Evolutionary conservation across 192 early-diverging fungal species (phyloP).

Genomic region (Coemansia biformis): DNA sequence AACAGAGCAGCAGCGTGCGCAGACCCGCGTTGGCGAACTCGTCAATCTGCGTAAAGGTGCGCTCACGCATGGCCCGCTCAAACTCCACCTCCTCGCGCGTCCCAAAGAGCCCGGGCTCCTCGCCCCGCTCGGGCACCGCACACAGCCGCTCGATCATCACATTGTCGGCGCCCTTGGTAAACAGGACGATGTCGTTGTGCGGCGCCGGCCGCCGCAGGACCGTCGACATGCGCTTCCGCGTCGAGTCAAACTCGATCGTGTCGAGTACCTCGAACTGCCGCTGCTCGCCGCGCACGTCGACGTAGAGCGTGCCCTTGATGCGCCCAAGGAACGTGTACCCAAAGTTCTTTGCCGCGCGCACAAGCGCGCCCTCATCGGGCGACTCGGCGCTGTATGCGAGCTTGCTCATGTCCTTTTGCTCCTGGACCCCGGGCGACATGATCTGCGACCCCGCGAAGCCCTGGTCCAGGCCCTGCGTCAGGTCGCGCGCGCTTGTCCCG

Average conservation of each 20-base stretch:
- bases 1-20: constrained; percentile 84
- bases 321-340: constrained; percentile 70
- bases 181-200: constrained; percentile 75
- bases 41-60: constrained; percentile 64
- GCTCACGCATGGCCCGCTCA: constrained; percentile 53
- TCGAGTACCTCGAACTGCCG: constrained; percentile 74
- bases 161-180: constrained; percentile 94
- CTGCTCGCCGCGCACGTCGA: constrained; percentile 67
- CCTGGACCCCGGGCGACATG: neutral
- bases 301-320: constrained; percentile 51
- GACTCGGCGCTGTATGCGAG: constrained; percentile 56
- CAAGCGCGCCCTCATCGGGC: constrained; percentile 80
- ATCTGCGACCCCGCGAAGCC: constrained; percentile 8
- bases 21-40: constrained; percentile 79
- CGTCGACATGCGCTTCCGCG: constrained; percentile 91
- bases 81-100: constrained; percentile 39
- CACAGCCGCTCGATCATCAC: constrained; percentile 78
- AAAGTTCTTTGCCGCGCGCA: constrained; percentile 69
- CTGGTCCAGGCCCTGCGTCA: constrained; percentile 5
- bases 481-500: constrained; percentile 2
- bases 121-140: constrained; percentile 12
- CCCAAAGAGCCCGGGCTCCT: constrained; percentile 11
- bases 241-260: constrained; percentile 91
- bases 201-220: constrained; percentile 70
- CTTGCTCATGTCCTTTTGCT: constrained; percentile 21